Percentiles rank a stretch among this genome's conserved stretches.
These are phyloP conservation scores for Astrothelium macrocarpum DNA, from an alignment of 495 filamentous ascomycete genomes.

Conservation along the genomic window DNA sequence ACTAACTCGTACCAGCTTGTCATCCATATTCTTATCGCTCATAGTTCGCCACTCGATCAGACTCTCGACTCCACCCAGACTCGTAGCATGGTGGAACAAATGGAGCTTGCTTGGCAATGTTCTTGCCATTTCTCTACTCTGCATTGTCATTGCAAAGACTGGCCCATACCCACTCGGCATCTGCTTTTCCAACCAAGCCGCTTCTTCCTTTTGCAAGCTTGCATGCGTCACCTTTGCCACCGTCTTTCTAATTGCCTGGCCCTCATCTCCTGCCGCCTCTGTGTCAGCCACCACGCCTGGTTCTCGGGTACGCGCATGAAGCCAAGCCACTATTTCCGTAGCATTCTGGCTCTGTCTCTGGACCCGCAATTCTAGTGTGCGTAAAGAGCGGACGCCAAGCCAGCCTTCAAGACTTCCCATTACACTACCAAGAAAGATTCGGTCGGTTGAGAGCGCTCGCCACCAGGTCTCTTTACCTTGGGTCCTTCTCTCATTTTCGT, in stretches of 20 bases:
- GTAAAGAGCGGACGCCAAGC: constrained; percentile 75
- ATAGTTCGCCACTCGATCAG: constrained; percentile 85
- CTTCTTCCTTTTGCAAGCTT: constrained; percentile 55
- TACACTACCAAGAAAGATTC: constrained; percentile 67
- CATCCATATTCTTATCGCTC: constrained; percentile 67
- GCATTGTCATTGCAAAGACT: constrained; percentile 69
- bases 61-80: constrained; percentile 86
- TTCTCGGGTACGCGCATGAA: constrained; percentile 38
- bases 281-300: constrained; percentile 23
- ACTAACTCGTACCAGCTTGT: constrained; percentile 66
- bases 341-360: constrained; percentile 61
- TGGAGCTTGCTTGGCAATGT: constrained; percentile 64
- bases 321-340: constrained; percentile 58
- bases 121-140: constrained; percentile 49
- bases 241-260: constrained; percentile 38
- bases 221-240: constrained; percentile 63
- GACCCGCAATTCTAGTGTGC: constrained; percentile 79
- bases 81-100: constrained; percentile 91
- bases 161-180: constrained; percentile 90
- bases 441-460: constrained; percentile 48
- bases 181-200: constrained; percentile 68
- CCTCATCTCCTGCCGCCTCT: constrained; percentile 26
- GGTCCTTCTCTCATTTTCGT: constrained; percentile 4
- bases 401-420: constrained; percentile 89
- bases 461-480: constrained; percentile 44